Conservation (phyloP, 2,329 filamentous ascomycete genomes). For the Colletotrichum godetiae region DNA sequence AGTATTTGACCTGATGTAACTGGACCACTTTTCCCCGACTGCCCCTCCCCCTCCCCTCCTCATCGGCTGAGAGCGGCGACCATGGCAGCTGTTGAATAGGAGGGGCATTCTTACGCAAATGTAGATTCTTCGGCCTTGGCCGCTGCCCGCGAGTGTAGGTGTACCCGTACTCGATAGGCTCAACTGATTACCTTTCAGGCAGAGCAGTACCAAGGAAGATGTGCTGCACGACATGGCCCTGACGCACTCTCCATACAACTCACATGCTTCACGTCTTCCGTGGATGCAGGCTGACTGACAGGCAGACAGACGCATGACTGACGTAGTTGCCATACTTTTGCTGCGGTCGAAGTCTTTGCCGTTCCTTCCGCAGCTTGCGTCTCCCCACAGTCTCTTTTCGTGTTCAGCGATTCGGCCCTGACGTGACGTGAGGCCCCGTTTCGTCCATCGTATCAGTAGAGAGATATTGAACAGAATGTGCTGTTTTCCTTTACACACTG, state of each 20-base stretch:
- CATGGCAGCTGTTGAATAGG: constrained; percentile 17
- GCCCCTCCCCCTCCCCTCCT: neutral
- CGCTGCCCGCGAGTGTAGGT: constrained; percentile 3
- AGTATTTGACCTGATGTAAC: neutral
- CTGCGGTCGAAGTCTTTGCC: constrained; percentile 2
- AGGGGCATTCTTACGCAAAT: neutral
- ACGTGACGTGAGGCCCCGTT: neutral
- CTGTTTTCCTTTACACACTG: constrained; percentile 7
- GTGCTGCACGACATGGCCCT: constrained; percentile 31
- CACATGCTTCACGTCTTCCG: constrained; percentile 7
- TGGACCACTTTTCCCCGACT: neutral
- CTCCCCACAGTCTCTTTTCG: neutral
- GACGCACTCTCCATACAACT: constrained; percentile 15
- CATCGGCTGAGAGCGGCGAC: constrained; percentile 24
- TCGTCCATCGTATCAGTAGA: neutral
- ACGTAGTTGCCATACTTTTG: constrained; percentile 26
- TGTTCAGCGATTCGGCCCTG: constrained; percentile 1
- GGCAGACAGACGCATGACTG: constrained; percentile 24
- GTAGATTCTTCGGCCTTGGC: constrained; percentile 20
- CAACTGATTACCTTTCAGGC: neutral
- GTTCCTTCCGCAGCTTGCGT: neutral
- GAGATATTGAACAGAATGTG: constrained; percentile 4
- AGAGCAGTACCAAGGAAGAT: constrained; percentile 14
- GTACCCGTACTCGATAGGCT: neutral
- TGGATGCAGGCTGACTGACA: constrained; percentile 25